Percentiles rank a stretch among this genome's conserved stretches.
Conservation (phyloP, 129 eudicot species). For the Flaveria trinervia region DNA sequence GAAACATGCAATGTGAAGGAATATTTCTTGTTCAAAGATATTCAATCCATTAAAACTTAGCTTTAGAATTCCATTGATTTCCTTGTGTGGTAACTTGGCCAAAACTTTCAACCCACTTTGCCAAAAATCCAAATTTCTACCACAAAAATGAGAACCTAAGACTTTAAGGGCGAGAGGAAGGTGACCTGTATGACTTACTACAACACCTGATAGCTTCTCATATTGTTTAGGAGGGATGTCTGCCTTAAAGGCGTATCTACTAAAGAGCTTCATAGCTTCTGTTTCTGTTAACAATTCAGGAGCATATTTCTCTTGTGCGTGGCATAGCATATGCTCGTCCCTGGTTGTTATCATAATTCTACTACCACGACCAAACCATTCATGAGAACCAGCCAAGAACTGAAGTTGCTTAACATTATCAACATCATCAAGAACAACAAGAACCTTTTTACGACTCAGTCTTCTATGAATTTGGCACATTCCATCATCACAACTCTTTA, state of each 20-base stretch:
- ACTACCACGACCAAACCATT: constrained; percentile 3
- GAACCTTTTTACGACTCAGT: not conserved
- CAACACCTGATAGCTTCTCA: not conserved
- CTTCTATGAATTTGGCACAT: not conserved
- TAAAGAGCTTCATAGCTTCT: constrained; percentile 16
- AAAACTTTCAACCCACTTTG: not conserved
- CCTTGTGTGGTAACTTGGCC: constrained; percentile 2
- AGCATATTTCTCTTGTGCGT: constrained; percentile 6
- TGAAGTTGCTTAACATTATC: not conserved
- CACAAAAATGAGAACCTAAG: constrained; percentile 14
- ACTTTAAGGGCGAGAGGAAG: constrained; percentile 10
- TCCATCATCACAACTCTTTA: not conserved
- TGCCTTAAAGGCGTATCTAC: constrained; percentile 9
- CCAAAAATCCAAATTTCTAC: constrained; percentile 11
- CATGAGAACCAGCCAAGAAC: not conserved
- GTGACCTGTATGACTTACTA: constrained; percentile 5
- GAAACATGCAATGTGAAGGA: not conserved
- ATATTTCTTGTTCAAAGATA: not conserved
- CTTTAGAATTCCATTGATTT: constrained; percentile 1
- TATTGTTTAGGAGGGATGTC: not conserved
- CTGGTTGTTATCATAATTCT: constrained; percentile 9
- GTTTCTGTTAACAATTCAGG: not conserved
- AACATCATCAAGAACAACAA: not conserved
- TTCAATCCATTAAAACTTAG: constrained; percentile 6
- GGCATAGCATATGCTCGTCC: not conserved